Conservation (phyloP, 75 land plant species). For the Azolla pinnata region DNA sequence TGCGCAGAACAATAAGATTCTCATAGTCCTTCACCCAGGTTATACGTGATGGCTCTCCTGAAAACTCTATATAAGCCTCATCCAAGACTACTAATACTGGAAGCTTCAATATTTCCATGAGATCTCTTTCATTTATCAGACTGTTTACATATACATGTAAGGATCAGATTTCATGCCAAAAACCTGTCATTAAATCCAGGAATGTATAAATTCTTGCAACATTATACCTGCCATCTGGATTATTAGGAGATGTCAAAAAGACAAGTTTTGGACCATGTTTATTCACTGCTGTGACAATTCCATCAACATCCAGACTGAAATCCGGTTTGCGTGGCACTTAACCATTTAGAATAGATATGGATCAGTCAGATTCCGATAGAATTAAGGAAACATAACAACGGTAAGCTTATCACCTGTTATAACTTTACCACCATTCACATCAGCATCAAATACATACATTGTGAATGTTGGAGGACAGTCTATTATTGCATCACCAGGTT, state of each 20-base stretch:
- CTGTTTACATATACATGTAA: slow-evolving; percentile 22
- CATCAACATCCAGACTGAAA: slow-evolving; percentile 68
- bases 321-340: slow-evolving; percentile 69
- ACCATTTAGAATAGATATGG: background rate
- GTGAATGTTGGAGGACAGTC: slow-evolving; percentile 99
- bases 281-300: slow-evolving; percentile 56
- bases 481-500: slow-evolving; percentile 87
- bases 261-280: slow-evolving; percentile 77
- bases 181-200: background rate
- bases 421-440: slow-evolving; percentile 83
- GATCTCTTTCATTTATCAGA: slow-evolving; percentile 67
- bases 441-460: slow-evolving; percentile 99
- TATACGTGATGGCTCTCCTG: slow-evolving; percentile 69
- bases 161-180: background rate
- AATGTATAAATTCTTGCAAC: background rate
- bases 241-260: slow-evolving; percentile 94
- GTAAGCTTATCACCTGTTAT: slow-evolving; percentile 59
- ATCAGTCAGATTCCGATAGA: background rate
- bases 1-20: slow-evolving; percentile 88
- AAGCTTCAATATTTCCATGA: slow-evolving; percentile 57
- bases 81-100: slow-evolving; percentile 89
- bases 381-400: background rate
- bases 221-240: slow-evolving; percentile 97
- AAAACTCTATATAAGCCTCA: slow-evolving; percentile 96
- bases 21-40: slow-evolving; percentile 88